Conservation (phyloP, 352 stramenopile genomes). For the Globisporangium middletonii region DNA sequence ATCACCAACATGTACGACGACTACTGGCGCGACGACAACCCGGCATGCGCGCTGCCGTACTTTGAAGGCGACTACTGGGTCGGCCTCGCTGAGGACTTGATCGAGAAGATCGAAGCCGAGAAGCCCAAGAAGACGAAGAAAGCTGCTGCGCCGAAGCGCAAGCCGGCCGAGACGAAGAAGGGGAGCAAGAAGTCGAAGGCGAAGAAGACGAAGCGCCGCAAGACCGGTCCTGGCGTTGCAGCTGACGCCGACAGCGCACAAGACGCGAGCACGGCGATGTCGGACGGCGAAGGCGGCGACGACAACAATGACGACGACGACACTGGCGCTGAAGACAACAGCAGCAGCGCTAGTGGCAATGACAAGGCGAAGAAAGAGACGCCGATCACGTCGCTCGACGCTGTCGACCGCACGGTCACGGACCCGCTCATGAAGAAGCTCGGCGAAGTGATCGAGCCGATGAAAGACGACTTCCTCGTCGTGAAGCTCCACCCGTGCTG, state of each 20-base stretch:
- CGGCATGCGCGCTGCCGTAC: slow-evolving; percentile 80
- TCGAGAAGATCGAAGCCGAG: slow-evolving; percentile 85
- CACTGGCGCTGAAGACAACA: slow-evolving; percentile 11
- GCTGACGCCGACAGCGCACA: slow-evolving; percentile 38
- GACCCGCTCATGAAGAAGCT: slow-evolving; percentile 85
- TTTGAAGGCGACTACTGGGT: slow-evolving; percentile 89
- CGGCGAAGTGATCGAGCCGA: slow-evolving; percentile 82
- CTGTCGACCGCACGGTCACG: slow-evolving; percentile 54
- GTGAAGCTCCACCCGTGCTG: slow-evolving; percentile 85
- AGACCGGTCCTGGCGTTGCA: slow-evolving; percentile 24
- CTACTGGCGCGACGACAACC: slow-evolving; percentile 88
- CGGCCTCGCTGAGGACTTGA: slow-evolving; percentile 80
- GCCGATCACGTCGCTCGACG: slow-evolving; percentile 50
- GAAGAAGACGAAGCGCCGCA: slow-evolving; percentile 75
- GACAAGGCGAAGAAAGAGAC: slow-evolving; percentile 28
- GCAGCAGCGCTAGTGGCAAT: slow-evolving; percentile 6
- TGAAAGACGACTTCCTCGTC: slow-evolving; percentile 89
- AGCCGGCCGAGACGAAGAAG: slow-evolving; percentile 60
- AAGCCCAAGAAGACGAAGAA: slow-evolving; percentile 79
- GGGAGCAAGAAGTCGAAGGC: slow-evolving; percentile 66
- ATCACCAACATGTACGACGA: slow-evolving; percentile 97
- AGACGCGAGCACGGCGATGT: slow-evolving; percentile 18
- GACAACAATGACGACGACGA: slow-evolving; percentile 35
- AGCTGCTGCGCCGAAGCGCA: slow-evolving; percentile 51
- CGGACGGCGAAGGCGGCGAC: slow-evolving; percentile 32